phyloP scores from a whole-genome alignment of 2,329 filamentous ascomycete species.

The Nigrograna mackinnonii region DNA sequence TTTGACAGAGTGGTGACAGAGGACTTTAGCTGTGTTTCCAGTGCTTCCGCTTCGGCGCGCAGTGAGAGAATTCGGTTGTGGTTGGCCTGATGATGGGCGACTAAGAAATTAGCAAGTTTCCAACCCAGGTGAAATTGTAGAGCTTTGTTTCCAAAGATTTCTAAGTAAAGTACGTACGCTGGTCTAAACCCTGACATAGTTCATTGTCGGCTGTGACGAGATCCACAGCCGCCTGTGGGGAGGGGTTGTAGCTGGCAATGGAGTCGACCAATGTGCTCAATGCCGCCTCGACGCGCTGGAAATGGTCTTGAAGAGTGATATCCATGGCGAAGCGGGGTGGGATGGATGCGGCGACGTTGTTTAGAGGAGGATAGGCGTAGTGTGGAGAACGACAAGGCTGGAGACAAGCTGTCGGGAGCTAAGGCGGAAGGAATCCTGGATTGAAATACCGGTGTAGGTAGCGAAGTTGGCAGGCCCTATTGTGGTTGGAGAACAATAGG shows the following conservation, averaged over 20 bases:
- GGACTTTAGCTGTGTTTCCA: constrained; percentile 74
- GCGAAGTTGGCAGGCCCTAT: neutral
- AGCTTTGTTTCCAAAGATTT: neutral
- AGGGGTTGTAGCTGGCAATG: constrained; percentile 81
- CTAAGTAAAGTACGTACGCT: constrained; percentile 51
- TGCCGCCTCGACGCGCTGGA: constrained; percentile 50
- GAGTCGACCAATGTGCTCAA: constrained; percentile 75
- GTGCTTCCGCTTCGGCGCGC: constrained; percentile 64
- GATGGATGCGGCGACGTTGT: neutral
- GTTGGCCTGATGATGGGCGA: constrained; percentile 77
- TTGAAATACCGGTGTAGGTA: too few relatives aligned
- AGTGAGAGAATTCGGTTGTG: constrained; percentile 69
- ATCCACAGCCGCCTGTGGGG: constrained; percentile 66
- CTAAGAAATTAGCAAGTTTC: constrained; percentile 42
- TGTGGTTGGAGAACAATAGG: neutral
- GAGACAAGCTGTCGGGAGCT: constrained; percentile 1
- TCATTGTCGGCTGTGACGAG: constrained; percentile 72
- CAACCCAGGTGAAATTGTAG: neutral
- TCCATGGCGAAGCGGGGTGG: constrained; percentile 39
- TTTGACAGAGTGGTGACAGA: constrained; percentile 71
- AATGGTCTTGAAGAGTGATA: constrained; percentile 45
- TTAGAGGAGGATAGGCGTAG: neutral
- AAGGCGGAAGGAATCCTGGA: neutral
- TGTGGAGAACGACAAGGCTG: constrained; percentile 5
- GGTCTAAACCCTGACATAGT: constrained; percentile 66